Percentiles rank a stretch among this genome's conserved stretches.
Conservation (phyloP, 164 flowering plant species). For the Malania oleifera region DNA sequence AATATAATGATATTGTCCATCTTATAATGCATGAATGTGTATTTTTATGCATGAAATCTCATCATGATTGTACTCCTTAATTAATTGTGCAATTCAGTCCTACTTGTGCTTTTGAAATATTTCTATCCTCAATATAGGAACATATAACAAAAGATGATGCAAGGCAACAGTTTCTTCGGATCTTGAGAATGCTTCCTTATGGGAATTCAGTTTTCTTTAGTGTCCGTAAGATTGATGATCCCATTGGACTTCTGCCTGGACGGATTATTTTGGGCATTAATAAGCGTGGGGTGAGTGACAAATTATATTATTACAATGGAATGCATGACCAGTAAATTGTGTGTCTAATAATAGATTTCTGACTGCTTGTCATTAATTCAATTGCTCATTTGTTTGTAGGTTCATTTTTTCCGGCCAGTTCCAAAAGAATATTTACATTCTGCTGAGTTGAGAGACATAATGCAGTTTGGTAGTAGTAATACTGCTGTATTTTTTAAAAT, state of each 20-base stretch:
- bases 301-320: background rate
- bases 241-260: conserved; percentile 98
- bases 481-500: conserved; percentile 98
- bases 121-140: conserved; percentile 37
- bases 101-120: background rate
- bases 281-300: conserved; percentile 83
- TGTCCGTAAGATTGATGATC: conserved; percentile 98
- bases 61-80: no score
- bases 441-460: conserved; percentile 96
- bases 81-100: background rate
- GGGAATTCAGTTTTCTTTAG: conserved; percentile 94
- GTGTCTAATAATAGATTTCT: no score
- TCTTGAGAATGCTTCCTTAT: conserved; percentile 82
- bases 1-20: no score
- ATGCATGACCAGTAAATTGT: background rate
- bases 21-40: no score
- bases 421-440: conserved; percentile 99
- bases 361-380: conserved; percentile 4
- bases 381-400: conserved; percentile 35
- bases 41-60: no score
- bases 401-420: conserved; percentile 99
- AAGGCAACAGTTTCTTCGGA: conserved; percentile 85
- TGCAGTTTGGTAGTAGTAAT: conserved; percentile 99
- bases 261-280: conserved; percentile 86
- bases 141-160: conserved; percentile 90